These are phyloP conservation scores for Xylaria sp. DNA, from an alignment of 2,329 filamentous ascomycete genomes.

Conservation along the genomic window DNA sequence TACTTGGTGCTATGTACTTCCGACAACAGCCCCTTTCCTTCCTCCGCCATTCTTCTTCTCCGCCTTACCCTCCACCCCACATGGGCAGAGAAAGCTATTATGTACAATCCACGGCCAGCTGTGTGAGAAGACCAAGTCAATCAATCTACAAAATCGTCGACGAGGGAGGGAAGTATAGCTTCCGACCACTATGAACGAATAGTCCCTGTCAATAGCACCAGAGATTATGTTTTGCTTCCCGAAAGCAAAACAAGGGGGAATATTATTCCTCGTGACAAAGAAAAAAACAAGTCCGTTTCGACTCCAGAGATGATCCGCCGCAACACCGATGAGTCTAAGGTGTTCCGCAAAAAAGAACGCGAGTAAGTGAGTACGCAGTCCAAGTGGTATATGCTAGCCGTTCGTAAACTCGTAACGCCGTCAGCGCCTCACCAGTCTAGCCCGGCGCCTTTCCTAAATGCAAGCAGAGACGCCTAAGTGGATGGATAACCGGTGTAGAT, in stretches of 20 bases:
- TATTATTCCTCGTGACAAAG: constrained; percentile 34
- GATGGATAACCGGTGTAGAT: constrained; percentile 31
- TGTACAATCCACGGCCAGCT: constrained; percentile 30
- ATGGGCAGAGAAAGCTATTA: constrained; percentile 19
- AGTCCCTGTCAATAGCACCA: constrained; percentile 9
- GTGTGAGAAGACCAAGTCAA: constrained; percentile 15
- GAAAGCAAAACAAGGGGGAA: constrained; percentile 26
- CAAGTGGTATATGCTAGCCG: constrained; percentile 44
- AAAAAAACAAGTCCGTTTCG: constrained; percentile 27
- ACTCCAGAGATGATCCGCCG: constrained; percentile 32
- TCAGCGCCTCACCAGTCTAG: constrained; percentile 43
- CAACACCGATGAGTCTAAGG: constrained; percentile 33
- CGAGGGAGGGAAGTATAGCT: constrained; percentile 7
- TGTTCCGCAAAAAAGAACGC: constrained; percentile 26
- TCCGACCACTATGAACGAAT: constrained; percentile 10
- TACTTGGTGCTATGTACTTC: constrained; percentile 37
- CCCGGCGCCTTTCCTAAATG: constrained; percentile 36
- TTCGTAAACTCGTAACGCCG: constrained; percentile 49
- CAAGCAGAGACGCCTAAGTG: constrained; percentile 35
- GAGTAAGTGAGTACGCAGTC: constrained; percentile 32
- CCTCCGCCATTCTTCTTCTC: constrained; percentile 5
- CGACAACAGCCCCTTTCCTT: constrained; percentile 10
- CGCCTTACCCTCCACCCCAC: constrained; percentile 20
- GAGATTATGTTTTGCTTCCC: constrained; percentile 13
- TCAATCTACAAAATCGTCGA: constrained; percentile 30